Evolutionary conservation across 768 basidiomycete species (phyloP).

Genomic region (Mrakia frigida): DNA sequence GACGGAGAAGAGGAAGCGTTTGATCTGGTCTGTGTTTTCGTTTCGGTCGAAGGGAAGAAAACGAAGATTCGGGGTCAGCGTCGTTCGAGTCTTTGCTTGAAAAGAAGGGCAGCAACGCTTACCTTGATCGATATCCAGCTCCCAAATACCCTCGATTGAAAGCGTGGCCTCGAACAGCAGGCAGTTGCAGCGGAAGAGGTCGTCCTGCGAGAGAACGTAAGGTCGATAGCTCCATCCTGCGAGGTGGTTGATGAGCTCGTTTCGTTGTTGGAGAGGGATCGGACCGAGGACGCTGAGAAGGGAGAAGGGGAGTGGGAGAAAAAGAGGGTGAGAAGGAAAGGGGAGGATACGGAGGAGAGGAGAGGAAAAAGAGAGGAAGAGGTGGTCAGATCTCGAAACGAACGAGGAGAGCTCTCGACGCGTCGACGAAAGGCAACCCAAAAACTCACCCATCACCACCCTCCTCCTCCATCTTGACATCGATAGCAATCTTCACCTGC

Average conservation of each 20-base stretch:
- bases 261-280: not conserved
- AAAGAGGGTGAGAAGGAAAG: too few species aligned
- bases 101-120: too few species aligned
- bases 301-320: not conserved
- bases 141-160: conserved; percentile 60
- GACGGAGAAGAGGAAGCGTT: conserved; percentile 76
- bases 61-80: too few species aligned
- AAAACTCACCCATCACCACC: not conserved
- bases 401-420: too few species aligned
- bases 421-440: not conserved
- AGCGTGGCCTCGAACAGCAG: conserved; percentile 74
- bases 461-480: conserved; percentile 38
- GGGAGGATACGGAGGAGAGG: not conserved
- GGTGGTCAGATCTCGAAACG: not conserved
- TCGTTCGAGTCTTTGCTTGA: too few species aligned
- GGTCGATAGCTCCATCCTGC: conserved; percentile 89
- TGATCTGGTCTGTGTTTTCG: conserved; percentile 63
- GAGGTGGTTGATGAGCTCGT: conserved; percentile 45
- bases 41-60: too few species aligned
- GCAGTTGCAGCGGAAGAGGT: conserved; percentile 74
- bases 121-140: conserved; percentile 27
- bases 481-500: conserved; percentile 66
- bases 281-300: not conserved
- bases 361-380: not conserved
- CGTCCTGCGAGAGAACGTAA: conserved; percentile 70